Evolutionary conservation across 2,329 filamentous ascomycete genomes (phyloP).

Genomic region (Aphanocladium album): DNA sequence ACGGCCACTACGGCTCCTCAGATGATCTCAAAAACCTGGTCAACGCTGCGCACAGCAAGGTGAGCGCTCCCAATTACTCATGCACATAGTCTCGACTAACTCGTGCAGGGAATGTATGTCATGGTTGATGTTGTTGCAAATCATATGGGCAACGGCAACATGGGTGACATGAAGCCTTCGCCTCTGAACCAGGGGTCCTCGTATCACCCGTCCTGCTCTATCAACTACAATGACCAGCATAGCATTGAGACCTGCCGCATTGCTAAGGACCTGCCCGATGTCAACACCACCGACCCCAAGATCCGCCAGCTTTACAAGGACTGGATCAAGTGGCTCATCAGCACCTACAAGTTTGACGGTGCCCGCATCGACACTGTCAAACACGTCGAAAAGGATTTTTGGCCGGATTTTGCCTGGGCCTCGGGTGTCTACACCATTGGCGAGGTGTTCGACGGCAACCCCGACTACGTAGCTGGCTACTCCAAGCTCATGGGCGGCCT

Average conservation of each 20-base stretch:
- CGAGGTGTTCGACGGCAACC: conserved; percentile 53
- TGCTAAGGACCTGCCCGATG: conserved; percentile 53
- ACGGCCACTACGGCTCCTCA: conserved; percentile 53
- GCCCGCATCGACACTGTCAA: conserved; percentile 58
- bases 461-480: conserved; percentile 47
- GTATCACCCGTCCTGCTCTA: conserved; percentile 57
- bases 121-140: conserved; percentile 60
- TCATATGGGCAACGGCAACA: conserved; percentile 51
- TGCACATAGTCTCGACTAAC: background rate
- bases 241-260: conserved; percentile 47
- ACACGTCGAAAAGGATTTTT: conserved; percentile 56
- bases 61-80: conserved; percentile 19
- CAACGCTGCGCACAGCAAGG: conserved; percentile 52
- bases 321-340: conserved; percentile 56
- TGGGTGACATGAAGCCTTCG: conserved; percentile 37
- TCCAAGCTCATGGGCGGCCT: conserved; percentile 51
- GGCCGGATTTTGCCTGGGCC: conserved; percentile 46
- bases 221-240: conserved; percentile 48
- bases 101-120: conserved; percentile 38
- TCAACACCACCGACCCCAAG: conserved; percentile 47
- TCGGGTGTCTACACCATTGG: conserved; percentile 57
- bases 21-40: conserved; percentile 55
- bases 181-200: conserved; percentile 49
- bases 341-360: conserved; percentile 58
- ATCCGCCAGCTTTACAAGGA: conserved; percentile 47